phyloP scores from a whole-genome alignment of 495 filamentous ascomycete genomes.

The Emericellopsis terricola region DNA sequence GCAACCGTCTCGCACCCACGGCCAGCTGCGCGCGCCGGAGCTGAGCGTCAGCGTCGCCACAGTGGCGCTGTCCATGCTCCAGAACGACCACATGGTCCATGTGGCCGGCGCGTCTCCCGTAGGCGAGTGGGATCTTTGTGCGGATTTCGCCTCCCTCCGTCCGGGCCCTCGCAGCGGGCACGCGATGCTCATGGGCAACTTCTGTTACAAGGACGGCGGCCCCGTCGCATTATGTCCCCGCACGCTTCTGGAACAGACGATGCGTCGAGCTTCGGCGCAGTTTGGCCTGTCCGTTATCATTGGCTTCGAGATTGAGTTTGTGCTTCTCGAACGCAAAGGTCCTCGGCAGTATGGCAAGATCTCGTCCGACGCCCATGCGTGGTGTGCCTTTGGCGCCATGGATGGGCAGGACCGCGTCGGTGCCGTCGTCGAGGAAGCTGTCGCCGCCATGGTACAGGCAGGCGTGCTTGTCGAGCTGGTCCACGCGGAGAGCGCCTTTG shows the following conservation, averaged over 20 bases:
- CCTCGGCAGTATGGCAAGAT: conserved; percentile 13
- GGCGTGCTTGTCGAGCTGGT: conserved; percentile 57
- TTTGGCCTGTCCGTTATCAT: conserved; percentile 34
- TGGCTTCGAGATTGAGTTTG: conserved; percentile 74
- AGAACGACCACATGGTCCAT: conserved; percentile 32
- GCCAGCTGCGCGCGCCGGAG: too few species aligned
- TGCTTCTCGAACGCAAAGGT: conserved; percentile 44
- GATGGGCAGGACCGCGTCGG: conserved; percentile 18
- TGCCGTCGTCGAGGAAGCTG: conserved; percentile 39
- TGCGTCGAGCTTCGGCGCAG: conserved; percentile 25
- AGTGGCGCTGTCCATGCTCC: conserved; percentile 38
- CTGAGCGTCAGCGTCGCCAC: conserved; percentile 34
- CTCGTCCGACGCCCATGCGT: conserved; percentile 36
- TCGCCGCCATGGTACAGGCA: conserved; percentile 31
- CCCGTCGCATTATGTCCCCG: conserved; percentile 37
- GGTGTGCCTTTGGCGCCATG: conserved; percentile 39
- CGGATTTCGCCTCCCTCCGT: conserved; percentile 40
- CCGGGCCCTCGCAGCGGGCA: conserved; percentile 33
- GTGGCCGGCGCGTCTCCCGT: conserved; percentile 23
- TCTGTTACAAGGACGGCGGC: conserved; percentile 30
- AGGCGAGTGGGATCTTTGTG: conserved; percentile 42
- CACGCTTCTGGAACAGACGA: conserved; percentile 30
- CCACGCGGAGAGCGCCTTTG: conserved; percentile 56
- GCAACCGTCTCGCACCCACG: too few species aligned
- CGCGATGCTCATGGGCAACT: conserved; percentile 43